Base-by-base conservation (phyloP, 176 grass and related monocot species). In the Bothriochloa decipiens region DNA sequence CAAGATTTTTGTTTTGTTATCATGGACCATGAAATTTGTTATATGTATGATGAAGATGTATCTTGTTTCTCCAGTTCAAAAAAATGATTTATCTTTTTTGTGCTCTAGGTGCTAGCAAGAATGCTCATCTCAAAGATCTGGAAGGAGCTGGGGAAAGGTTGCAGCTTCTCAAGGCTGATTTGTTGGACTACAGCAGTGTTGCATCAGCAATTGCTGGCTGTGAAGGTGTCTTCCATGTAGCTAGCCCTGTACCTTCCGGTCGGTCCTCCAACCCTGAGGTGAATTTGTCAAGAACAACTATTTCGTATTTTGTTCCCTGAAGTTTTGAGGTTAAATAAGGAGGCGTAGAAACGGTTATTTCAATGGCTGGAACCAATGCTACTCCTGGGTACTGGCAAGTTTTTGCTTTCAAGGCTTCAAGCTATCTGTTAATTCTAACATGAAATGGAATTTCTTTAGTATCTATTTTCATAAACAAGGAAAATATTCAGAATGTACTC, bases 201-300 rank as follows among this genome's bases (percentile, higher is more conserved):
- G 79, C 72, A 18, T 72, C 84, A 8, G 88, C 89, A 2, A 35
- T 98, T 55, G 76, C 82, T 0, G 89, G 95, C 42, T 93, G 92
- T 58, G 92, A 90, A 69, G 90, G 85, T 14, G 87, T 95, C 63
- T 95, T 98, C 72, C 95, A 98, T 77, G 87, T 91, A 18, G 95
- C 91, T 17, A 88, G 92, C 72, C 89, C 95, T 72, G 95, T 95
- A 16, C 92, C 92, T 27, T 60, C 79, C 0, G 22, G 16, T 66
- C 87, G 73, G 77, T 84, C 88, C 58, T 71, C 82, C 32, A 87
- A 93, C 65, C 95, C 95, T 12, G 91, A 97, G 89, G 95, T 92
- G 43, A 89, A 33, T 50, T 55, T 33, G 2, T 23, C 11, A 65
- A 66, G 11, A 66, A 29, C 16, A 61, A 15, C 9, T 39, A 8